phyloP scores from a whole-genome alignment of 2,329 filamentous ascomycete genomes.

The Colletotrichum gloeosporioides region DNA sequence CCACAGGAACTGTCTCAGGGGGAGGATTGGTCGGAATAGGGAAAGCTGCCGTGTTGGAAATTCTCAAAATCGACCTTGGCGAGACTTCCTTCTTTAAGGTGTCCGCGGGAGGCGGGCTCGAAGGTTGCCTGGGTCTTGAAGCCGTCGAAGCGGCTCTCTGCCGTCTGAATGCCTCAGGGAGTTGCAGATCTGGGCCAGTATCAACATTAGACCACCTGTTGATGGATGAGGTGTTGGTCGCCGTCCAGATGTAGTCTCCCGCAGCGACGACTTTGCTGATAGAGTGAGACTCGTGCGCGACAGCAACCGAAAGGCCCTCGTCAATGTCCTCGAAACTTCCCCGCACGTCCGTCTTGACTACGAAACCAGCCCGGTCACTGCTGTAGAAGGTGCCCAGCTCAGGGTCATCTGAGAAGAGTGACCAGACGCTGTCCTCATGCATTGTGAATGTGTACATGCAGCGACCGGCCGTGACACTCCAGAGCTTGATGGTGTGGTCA shows the following conservation, averaged over 20 bases:
- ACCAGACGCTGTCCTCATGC: conserved; percentile 99
- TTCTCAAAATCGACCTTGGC: conserved; percentile 76
- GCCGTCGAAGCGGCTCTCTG: conserved; percentile 49
- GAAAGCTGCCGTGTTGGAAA: conserved; percentile 85
- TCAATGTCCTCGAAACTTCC: conserved; percentile 72
- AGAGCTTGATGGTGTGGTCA: conserved; percentile 96
- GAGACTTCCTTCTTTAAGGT: conserved; percentile 70
- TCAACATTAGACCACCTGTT: conserved; percentile 91
- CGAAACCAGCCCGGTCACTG: conserved; percentile 86
- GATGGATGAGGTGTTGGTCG: conserved; percentile 88
- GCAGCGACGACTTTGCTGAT: conserved; percentile 72
- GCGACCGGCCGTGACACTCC: conserved; percentile 92
- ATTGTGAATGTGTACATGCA: conserved; percentile 99
- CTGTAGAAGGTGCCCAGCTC: conserved; percentile 92
- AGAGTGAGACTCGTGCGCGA: conserved; percentile 89
- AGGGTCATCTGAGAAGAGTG: conserved; percentile 87
- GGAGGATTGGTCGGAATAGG: conserved; percentile 62
- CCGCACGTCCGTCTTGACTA: conserved; percentile 95
- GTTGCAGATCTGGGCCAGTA: conserved; percentile 73
- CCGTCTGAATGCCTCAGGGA: conserved; percentile 60
- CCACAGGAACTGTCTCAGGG: conserved; percentile 53
- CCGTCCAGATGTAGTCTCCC: conserved; percentile 85
- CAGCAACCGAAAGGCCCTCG: conserved; percentile 87
- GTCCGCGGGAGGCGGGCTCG: conserved; percentile 37
- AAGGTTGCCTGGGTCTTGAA: conserved; percentile 26